Base-by-base conservation (phyloP, 495 filamentous ascomycete genomes). In the Xeromyces bisporus region DNA sequence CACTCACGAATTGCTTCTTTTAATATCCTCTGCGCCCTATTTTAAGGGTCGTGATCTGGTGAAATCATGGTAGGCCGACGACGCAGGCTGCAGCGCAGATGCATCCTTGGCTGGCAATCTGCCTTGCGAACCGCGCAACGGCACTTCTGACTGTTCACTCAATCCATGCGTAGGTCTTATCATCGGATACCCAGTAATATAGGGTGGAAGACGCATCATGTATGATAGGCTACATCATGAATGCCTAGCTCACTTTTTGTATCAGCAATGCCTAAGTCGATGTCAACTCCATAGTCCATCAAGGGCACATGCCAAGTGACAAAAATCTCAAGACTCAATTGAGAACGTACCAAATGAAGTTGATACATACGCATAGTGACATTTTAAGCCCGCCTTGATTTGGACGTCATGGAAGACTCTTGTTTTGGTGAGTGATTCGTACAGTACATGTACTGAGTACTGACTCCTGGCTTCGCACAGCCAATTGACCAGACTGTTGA, bases 61-160 rank as follows among this genome's bases (percentile, higher is more conserved):
- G 51, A 93, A 93, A 55, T 93, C 86, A 48, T 96, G 87, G 48
- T 92, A 96, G 34, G 73, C 83, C 25, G 78, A n/a, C n/a, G n/a
- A n/a, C n/a, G n/a, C n/a, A 85, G 0, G 86, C 85, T 0, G 84
- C 86, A 3, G 76, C 87, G 35, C 82, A 83, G 37, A 96, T 92
- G 50, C 92, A 96, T 31, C 87, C 87, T 46, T 92, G 83, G 2
- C 84, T 76, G 15, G 83, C 82, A 31, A 96, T 92, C 48, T 93
- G 85, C 34, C 87, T 74, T 15, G 82, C 84, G 44, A 96, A 92
- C 26, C 87, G 75, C 24, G 77, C 69, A 12, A 96, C 87, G 2
- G 87, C 87, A 0, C 87, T 87, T 35, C 86, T 93, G 9, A 94
- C 86, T 92, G 30, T 15, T 29, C 12, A 4, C 7, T 18, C 28